Evolutionary conservation across 371 early-diverging fungal species (phyloP).

Genomic region (Rhizomucor pusillus): DNA sequence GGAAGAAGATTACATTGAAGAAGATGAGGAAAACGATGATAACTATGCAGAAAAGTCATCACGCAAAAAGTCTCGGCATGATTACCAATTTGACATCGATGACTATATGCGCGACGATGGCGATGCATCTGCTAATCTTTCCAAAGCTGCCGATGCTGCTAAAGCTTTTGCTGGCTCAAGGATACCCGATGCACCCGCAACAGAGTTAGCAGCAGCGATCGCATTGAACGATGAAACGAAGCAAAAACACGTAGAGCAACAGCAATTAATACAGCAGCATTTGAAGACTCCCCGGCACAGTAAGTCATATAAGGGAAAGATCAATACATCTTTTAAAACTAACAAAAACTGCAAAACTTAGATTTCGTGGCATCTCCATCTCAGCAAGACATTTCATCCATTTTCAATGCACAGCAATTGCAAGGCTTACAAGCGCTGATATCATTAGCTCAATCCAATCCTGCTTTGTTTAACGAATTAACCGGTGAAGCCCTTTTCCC

Average conservation of each 20-base stretch:
- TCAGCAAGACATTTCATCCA: conserved; percentile 1
- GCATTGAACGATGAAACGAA: conserved; percentile 45
- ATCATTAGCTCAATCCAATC: conserved; percentile 28
- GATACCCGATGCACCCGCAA: conserved; percentile 15
- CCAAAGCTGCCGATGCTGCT: conserved; percentile 3
- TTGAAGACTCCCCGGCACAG: not conserved
- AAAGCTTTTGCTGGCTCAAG: not conserved
- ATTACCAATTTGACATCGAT: conserved; percentile 14
- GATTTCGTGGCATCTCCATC: not conserved
- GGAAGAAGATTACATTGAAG: conserved; percentile 17
- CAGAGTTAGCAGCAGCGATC: conserved; percentile 37
- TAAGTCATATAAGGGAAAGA: not conserved
- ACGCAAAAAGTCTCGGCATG: conserved; percentile 6
- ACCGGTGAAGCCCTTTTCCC: conserved; percentile 9
- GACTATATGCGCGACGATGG: conserved; percentile 11
- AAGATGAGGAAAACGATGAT: conserved; percentile 2
- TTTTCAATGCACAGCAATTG: not conserved
- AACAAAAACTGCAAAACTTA: not conserved
- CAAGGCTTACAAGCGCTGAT: not conserved
- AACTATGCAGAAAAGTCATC: conserved; percentile 11
- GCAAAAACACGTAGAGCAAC: conserved; percentile 12
- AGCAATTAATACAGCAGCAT: conserved; percentile 14
- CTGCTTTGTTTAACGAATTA: conserved; percentile 28
- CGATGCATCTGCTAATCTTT: not conserved
- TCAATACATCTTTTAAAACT: not conserved